Percentiles rank a stretch among this genome's conserved stretches.
Evolutionary conservation across 2,329 filamentous ascomycete genomes (phyloP).

Genomic region (Penicillium decumbens): DNA sequence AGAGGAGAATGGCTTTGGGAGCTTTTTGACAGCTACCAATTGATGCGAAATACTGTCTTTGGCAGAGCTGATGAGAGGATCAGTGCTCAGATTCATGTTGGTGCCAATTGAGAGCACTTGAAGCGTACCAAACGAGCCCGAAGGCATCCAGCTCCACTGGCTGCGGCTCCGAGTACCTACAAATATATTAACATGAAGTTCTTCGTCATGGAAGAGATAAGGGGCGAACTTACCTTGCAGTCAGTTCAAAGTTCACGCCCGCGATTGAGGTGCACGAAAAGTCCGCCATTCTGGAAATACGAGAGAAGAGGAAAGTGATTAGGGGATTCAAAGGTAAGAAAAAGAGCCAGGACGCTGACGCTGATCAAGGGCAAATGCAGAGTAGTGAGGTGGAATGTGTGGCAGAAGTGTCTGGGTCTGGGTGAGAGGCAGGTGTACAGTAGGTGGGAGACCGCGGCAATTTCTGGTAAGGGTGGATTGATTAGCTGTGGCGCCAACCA

Average conservation of each 20-base stretch:
- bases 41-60: background rate
- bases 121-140: background rate
- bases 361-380: background rate
- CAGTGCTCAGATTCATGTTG: background rate
- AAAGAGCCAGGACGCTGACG: background rate
- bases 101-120: background rate
- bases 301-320: background rate
- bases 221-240: background rate
- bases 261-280: background rate
- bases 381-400: background rate
- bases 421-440: background rate
- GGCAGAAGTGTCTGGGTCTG: background rate
- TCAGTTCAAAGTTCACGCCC: background rate
- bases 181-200: background rate
- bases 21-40: background rate
- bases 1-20: slow-evolving; percentile 9
- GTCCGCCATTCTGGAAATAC: background rate
- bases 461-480: background rate
- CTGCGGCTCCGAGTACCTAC: background rate
- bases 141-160: background rate
- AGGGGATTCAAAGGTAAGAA: background rate
- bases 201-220: background rate
- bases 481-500: background rate
- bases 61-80: background rate
- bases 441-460: background rate